Evolutionary conservation across 208 protist species (phyloP), one percentile per base, ranked within the genome.

Genomic region (Ichthyophonus hoferi): DNA sequence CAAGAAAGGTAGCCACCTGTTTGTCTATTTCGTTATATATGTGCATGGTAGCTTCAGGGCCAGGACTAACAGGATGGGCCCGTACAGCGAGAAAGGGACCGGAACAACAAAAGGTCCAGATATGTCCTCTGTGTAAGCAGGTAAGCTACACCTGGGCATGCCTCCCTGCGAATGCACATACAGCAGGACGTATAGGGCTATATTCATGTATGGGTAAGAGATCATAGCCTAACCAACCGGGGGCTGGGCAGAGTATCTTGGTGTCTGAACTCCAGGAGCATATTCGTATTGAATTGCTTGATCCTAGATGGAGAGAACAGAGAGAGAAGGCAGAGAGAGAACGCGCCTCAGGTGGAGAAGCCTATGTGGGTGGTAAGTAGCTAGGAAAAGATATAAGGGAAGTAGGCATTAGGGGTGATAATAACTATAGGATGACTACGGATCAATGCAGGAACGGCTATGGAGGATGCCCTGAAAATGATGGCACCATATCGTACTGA

Each of bases 291-390:
- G 82, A 87, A 58, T 50, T 90, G 82, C 35, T 90, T n/a, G 88
- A 90, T 83, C 88, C 88, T 17, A 39, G 58, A 24, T 90, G 88
- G 88, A 42, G 38, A 42, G 88, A 90, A 31, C 88, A 90, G 88
- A 86, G 79, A 43, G 88, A 87, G 24, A 3, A 31, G 1, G 24
- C 38, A 38, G 7, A 35, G 14, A 3, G 17, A 1, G 40, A 42
- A 14, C 17, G 81, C 40, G 17, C 81, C 40, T 14, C n/a, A 85
- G 39, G 81, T 85, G 39, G 42, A 3, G 31, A 78, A 14, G 3
- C 24, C 7, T 0, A 87, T 87, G 3, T 17, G 40, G 40, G 43
- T n/a, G 43, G 83, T 7, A 24, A 24, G 50, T 67, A 24, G 50
- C 24, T 7, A 67, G 50, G 50, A 24, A 24, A 67, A n/a, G 50